A percentile compares a stretch with the other conserved stretches of the same genome.
Conservation (phyloP, 306 rosid species). For the Abrus pulchellus region DNA sequence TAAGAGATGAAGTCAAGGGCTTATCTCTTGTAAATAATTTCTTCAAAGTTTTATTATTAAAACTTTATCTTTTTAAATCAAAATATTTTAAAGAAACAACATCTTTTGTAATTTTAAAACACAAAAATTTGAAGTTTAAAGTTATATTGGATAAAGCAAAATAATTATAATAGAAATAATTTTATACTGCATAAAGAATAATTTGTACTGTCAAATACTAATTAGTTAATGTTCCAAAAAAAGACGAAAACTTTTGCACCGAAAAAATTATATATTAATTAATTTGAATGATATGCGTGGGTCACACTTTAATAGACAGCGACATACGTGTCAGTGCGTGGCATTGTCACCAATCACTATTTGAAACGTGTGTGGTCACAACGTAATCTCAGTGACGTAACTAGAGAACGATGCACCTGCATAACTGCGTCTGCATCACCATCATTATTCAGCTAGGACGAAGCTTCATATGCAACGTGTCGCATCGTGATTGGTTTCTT, state of each 20-base stretch:
- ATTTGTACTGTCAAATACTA: neutral
- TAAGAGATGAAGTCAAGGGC: neutral
- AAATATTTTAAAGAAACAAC: too few species aligned
- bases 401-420: neutral
- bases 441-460: neutral
- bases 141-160: neutral
- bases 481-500: neutral
- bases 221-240: neutral
- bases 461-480: slow-evolving; percentile 6
- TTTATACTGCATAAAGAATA: too few species aligned
- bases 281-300: neutral
- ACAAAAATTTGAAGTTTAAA: too few species aligned
- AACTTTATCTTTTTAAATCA: neutral
- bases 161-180: too few species aligned
- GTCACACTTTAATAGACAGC: neutral
- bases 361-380: slow-evolving; percentile 14
- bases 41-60: neutral
- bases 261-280: too few species aligned
- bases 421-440: neutral
- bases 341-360: neutral
- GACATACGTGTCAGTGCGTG: neutral
- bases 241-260: too few species aligned
- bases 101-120: too few species aligned
- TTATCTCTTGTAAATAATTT: neutral
- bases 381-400: neutral